phyloP scores from a whole-genome alignment of 257 asterid genomes.

The Euphrasia confusa region DNA sequence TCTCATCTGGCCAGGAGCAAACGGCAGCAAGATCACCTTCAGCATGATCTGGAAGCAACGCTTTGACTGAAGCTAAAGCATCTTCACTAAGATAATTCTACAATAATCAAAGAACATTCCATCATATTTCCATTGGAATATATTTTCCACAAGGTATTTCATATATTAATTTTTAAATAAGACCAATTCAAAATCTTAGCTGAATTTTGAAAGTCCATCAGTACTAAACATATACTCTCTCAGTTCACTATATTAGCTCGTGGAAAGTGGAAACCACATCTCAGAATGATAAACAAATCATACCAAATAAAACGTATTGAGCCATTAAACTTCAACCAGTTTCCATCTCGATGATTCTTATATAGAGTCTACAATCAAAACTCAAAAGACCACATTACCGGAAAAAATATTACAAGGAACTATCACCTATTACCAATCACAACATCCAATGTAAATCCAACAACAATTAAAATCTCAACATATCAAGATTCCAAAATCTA shows the following conservation, averaged over 20 bases:
- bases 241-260: too few species aligned
- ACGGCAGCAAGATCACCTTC: constrained; percentile 87
- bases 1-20: constrained; percentile 84
- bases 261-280: too few species aligned
- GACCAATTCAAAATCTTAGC: constrained; percentile 5
- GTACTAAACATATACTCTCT: not conserved
- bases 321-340: not conserved
- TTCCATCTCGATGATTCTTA: not conserved
- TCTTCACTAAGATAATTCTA: constrained; percentile 72
- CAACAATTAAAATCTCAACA: not conserved
- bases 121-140: constrained; percentile 21
- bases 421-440: too few species aligned
- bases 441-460: not conserved
- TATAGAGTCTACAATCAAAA: not conserved
- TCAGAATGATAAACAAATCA: too few species aligned
- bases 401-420: too few species aligned
- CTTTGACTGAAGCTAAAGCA: constrained; percentile 54
- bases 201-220: not conserved
- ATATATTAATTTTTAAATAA: not conserved
- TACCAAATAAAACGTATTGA: too few species aligned
- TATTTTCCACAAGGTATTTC: not conserved
- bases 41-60: constrained; percentile 75
- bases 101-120: constrained; percentile 9
- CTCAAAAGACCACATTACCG: too few species aligned
- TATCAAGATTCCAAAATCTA: not conserved